Evolutionary conservation across 176 grass and related monocot species (phyloP), one percentile per base, ranked within the genome.

Genomic region (Chloris gayana): DNA sequence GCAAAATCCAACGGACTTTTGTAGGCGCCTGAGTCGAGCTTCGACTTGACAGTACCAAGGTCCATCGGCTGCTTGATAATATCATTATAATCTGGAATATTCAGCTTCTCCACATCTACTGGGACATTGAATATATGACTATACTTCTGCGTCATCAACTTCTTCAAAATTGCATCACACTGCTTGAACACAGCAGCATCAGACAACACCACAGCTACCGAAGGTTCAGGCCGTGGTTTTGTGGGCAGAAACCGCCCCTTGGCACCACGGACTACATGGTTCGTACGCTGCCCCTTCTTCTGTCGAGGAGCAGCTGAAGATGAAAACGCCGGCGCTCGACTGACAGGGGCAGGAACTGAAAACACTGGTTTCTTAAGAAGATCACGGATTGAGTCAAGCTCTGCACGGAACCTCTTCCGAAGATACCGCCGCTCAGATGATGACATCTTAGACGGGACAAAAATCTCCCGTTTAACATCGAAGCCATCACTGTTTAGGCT

Each of bases 11-110:
- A 88, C 4, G 76, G 88, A 26, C 74, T 96, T 27, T 76, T 49
- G 76, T 96, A 99, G 65, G 82, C 84, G 46, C 84, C 97, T 26
- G 91, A 93, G 33, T 83, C 76, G 0, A 96, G 50, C 73, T 90
- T 91, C 38, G 33, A 70, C 76, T 88, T 89, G 27, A 99, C 56
- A 1, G 93, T 93, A 58, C 93, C 91, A 78, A 99, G 82, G 81
- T 99, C 97, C 93, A 99, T 99, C 1, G 97, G 97, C 24, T 82
- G 73, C 84, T 99, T 95, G 54, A 99, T 93, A 34, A 99, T 86
- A 14, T 89, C 85, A 66, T 72, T 82, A 78, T 99, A 99, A 88
- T 99, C 97, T 21, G 97, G 97, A 81, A 99, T 96, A 10, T 99
- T 91, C 17, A 93, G 86, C 80, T 88, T 93, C 33, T 85, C 87